A percentile compares a stretch with the other conserved stretches of the same genome.
phyloP scores from a whole-genome alignment of 352 stramenopile genomes.

The Saprolegnia parasitica region DNA sequence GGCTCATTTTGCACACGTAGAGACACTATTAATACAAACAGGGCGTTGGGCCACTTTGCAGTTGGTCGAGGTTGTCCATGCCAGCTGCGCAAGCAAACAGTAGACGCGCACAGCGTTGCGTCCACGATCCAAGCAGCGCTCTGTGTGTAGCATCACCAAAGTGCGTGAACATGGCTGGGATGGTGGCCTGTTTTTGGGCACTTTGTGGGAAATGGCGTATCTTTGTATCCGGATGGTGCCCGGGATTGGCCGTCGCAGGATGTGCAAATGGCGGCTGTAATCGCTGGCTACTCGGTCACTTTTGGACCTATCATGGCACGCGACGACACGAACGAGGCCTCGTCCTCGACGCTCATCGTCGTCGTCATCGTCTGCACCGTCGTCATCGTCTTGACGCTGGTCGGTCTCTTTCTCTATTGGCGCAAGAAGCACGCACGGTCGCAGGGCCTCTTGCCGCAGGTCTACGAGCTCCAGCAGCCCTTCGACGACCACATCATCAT shows the following conservation, averaged over 20 bases:
- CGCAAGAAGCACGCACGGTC: neutral
- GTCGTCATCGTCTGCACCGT: slow-evolving; percentile 29
- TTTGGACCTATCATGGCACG: neutral
- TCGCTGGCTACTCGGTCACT: neutral
- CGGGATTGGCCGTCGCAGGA: neutral
- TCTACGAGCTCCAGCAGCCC: neutral
- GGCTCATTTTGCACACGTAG: too few relatives aligned
- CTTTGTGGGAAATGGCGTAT: neutral
- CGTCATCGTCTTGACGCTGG: neutral
- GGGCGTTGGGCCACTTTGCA: too few relatives aligned
- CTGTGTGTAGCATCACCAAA: neutral
- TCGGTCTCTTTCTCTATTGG: neutral
- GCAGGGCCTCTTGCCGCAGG: neutral
- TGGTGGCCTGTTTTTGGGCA: neutral
- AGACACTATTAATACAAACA: too few relatives aligned
- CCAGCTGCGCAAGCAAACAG: too few relatives aligned
- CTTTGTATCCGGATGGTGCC: neutral
- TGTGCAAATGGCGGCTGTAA: neutral
- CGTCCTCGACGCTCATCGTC: slow-evolving; percentile 29
- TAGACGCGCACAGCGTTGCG: neutral
- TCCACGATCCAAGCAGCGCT: neutral
- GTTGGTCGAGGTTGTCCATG: too few relatives aligned
- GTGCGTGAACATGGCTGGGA: neutral
- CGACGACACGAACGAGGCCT: slow-evolving; percentile 34
- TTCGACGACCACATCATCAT: neutral